These are phyloP conservation scores for Coemansia reversa DNA, from an alignment of 192 early-diverging fungal genomes.

Conservation along the genomic window DNA sequence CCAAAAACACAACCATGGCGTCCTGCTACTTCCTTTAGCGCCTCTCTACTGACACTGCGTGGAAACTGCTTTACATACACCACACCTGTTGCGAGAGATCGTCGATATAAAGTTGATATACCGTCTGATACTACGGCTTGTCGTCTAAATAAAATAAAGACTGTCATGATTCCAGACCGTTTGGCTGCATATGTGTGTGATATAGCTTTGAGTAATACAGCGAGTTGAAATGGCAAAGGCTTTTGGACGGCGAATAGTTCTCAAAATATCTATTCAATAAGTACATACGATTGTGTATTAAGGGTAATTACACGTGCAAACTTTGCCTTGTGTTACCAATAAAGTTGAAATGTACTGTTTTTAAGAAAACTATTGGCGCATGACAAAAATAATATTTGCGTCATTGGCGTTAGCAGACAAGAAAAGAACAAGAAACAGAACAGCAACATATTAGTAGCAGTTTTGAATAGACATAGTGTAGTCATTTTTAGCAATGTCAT, in stretches of 20 bases:
- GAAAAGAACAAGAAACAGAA: too few relatives aligned
- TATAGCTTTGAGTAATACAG: not conserved
- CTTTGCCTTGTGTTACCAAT: not conserved
- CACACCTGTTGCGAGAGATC: constrained; percentile 19
- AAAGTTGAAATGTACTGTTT: too few relatives aligned
- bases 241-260: not conserved
- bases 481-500: too few relatives aligned
- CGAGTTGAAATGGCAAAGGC: not conserved
- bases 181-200: not conserved
- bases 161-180: not conserved
- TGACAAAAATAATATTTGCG: too few relatives aligned
- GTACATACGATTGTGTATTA: not conserved
- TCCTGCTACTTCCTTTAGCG: not conserved
- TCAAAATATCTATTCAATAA: not conserved
- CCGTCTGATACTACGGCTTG: not conserved
- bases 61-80: constrained; percentile 17
- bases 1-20: constrained; percentile 5
- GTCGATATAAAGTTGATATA: not conserved
- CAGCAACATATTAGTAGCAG: too few relatives aligned
- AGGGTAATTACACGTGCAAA: not conserved
- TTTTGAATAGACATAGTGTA: too few relatives aligned
- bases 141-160: not conserved
- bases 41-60: not conserved
- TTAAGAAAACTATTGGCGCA: too few relatives aligned
- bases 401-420: too few relatives aligned